Evolutionary conservation across 2,329 filamentous ascomycete genomes (phyloP), one percentile per base, ranked within the genome.

Genomic region (Penicillium crustosum): DNA sequence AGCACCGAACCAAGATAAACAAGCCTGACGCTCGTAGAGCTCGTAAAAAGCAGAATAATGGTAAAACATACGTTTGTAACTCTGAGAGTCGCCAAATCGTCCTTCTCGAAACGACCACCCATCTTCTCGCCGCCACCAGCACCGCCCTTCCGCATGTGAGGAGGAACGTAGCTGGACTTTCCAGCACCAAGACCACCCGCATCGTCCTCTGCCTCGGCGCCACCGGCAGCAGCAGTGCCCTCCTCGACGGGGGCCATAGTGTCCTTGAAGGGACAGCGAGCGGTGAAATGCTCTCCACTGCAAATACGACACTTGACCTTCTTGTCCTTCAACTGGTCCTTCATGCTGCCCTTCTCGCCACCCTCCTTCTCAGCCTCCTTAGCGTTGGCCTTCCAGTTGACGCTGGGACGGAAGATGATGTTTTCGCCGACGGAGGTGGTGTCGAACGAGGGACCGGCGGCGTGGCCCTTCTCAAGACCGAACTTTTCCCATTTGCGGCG

Each of bases 291-390:
- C 83, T 99, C 94, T 75, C 93, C 94, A 75, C 88, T 90, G 82
- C 94, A 99, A 76, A 99, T 97, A 84, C 94, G 90, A 80, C 94
- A 99, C 86, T 97, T 97, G 83, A 99, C 95, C 83, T 97, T 95
- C 86, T 97, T 96, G 82, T 97, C 93, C 86, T 94, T 96, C 73
- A 97, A 84, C 70, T 83, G 81, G 62, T 84, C 82, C 75, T 86
- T 84, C 78, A 87, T 83, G 73, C 81, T 79, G 73, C 86, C 85
- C 79, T 86, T 84, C 80, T 77, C 76, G 61, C 72, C 71, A 49
- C 75, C 77, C 23, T 73, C 75, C 75, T 80, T 79, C 72, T 80
- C 76, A n/a, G 65, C 75, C 70, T 93, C 90, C 75, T 89, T 89
- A 79, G 91, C 90, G 75, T 89, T 88, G 66, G 90, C 90, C 82